Evolutionary conservation across 768 basidiomycete genomes (phyloP), one percentile per base, ranked within the genome.

Genomic region (Boletus sensibilis): DNA sequence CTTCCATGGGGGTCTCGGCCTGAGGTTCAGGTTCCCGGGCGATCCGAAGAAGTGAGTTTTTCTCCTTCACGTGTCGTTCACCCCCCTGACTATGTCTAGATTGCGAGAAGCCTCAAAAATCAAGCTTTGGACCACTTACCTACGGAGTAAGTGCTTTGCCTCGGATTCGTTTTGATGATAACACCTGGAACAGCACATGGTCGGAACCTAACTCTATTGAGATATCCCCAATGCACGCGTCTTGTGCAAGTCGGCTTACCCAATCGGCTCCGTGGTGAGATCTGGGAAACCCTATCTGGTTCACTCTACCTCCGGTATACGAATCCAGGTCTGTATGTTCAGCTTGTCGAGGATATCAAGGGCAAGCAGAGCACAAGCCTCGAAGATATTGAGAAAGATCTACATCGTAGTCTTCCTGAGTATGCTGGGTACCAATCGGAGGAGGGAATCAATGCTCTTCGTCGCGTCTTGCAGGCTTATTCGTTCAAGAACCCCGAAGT

Each of bases 361-460:
- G 94, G 92, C 8, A 82, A 85, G 56, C 87, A 83, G 21, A 93
- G 81, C 48, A 90, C 90, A 10, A 93, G 93, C 61, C 96, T 95
- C 1, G 97, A 99, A 68, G 97, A 99, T 69, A 99, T 99, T 41
- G 97, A 98, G 77, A 99, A 99, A 72, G 97, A 99, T 71, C 74
- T 99, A 27, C 95, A 97, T 72, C 81, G 97, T 35, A 94, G 92
- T 76, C 75, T 99, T 53, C 97, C 97, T 0, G 97, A 99, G 69
- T 99, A 98, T 71, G 87, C 92, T 18, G 97, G 94, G 3, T 99
- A 97, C 69, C 97, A 99, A 68, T 83, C 83, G 10, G 87, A 91
- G 29, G 87, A 91, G 37, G 97, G 97, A 1, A 93, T 98, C 54
- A 75, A 72, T 43, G 86, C 91, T 14, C 76, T 99, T 60, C 79